Conservation (phyloP, 1,284 basidiomycete species). For the Ganoderma sp. region DNA sequence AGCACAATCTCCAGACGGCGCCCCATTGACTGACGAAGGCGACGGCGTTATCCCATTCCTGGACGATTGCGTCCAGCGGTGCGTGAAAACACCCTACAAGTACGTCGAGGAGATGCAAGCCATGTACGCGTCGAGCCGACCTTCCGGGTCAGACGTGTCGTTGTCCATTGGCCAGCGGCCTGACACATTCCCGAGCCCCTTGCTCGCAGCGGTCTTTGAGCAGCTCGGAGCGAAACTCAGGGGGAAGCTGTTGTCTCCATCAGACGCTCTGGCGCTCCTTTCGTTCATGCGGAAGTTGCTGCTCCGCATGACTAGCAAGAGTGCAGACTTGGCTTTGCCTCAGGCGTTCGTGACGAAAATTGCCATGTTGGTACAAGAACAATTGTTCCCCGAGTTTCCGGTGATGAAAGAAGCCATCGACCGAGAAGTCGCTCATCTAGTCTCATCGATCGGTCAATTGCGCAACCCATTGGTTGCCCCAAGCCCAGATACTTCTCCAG, state of each 20-base stretch:
- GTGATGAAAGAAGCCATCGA: constrained; percentile 52
- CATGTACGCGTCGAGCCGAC: constrained; percentile 31
- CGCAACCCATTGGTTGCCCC: constrained; percentile 24
- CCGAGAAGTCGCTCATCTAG: constrained; percentile 51
- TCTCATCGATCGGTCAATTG: constrained; percentile 42
- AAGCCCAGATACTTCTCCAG: constrained; percentile 18
- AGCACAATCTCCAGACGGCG: constrained; percentile 55
- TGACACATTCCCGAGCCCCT: constrained; percentile 60
- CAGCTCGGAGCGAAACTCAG: constrained; percentile 70
- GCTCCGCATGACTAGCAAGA: constrained; percentile 61
- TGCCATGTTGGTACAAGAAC: constrained; percentile 38
- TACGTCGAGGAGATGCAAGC: constrained; percentile 79
- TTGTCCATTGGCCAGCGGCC: constrained; percentile 27
- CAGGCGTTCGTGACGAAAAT: constrained; percentile 47
- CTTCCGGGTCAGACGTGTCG: constrained; percentile 9
- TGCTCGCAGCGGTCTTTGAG: constrained; percentile 80
- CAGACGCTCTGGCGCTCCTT: constrained; percentile 66
- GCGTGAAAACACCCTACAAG: constrained; percentile 83
- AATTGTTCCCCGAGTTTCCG: constrained; percentile 43
- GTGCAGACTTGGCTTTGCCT: constrained; percentile 48
- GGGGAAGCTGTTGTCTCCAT: constrained; percentile 57
- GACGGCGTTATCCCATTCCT: constrained; percentile 74
- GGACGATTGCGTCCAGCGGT: constrained; percentile 88
- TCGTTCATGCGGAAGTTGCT: constrained; percentile 68
- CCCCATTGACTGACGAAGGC: constrained; percentile 61